Evolutionary conservation across 345 rosid species (phyloP), one percentile per base, ranked within the genome.

Genomic region (Euphorbia pulcherrima): DNA sequence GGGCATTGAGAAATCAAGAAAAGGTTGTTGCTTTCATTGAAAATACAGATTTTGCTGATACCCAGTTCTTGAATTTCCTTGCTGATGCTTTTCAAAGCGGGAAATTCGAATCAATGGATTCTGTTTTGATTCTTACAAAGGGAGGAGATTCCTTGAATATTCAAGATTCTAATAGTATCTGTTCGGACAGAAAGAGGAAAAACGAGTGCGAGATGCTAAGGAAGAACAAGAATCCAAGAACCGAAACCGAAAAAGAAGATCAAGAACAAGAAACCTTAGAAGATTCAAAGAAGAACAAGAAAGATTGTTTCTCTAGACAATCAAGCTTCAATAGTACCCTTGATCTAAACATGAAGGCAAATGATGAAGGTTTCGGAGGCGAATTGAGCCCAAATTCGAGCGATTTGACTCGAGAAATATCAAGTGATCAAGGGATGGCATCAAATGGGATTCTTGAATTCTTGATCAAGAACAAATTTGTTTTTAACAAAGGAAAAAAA

Each of bases 301-400:
- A 76, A 62, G 83, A 75, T 18, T 59, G 44, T 53, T 71, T 84
- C 50, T 84, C 90, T 17, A 81, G 85, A 68, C 88, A 91, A 70
- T 74, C 86, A 57, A 86, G 81, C 62, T 83, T 81, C 72, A 87
- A 75, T 76, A 53, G 55, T 50, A 70, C 71, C 30, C 88, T 92
- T 50, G 98, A 92, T 68, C 88, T 92, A 5, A 92, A 92, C 83
- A 73, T 84, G 72, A 82, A 71, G 65, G 85, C 86, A 4, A 78
- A 80, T 1, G 70, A 72, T 0, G 82, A 75, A 8, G 83, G 60
- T 46, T 72, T 67, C 71, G 55, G 47, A 2, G 80, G 85, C 44
- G 90, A 85, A 35, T 54, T 83, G 10, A 85, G 90, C 75, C 92
- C 92, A 33, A 83, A 81, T 39, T 81, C 94, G 12, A 92, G 94